phyloP scores from a whole-genome alignment of 441 rosid species.

The Croton setiger region DNA sequence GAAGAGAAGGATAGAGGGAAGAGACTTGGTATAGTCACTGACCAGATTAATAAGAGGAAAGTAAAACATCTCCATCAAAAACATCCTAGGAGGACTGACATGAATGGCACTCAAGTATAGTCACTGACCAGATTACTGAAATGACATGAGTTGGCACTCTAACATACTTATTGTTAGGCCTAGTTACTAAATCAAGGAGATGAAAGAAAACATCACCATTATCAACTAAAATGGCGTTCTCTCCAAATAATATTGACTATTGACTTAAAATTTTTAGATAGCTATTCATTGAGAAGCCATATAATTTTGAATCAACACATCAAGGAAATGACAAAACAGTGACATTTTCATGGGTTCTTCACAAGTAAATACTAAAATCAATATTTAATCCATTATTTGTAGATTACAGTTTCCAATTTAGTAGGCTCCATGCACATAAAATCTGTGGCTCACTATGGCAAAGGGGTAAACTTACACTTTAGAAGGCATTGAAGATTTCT shows the following conservation, averaged over 20 bases:
- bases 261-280: neutral
- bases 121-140: neutral
- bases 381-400: neutral
- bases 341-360: neutral
- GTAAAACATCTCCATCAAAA: no score
- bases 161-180: neutral
- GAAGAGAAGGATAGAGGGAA: neutral
- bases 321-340: neutral
- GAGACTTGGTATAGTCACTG: neutral
- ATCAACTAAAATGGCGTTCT: neutral
- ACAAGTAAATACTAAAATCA: neutral
- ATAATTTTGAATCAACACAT: neutral
- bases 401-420: neutral
- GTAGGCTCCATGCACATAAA: neutral
- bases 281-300: neutral
- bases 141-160: neutral
- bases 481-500: constrained; percentile 49
- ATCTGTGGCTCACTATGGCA: neutral
- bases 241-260: neutral
- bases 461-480: constrained; percentile 68
- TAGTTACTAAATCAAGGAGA: neutral
- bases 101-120: no score
- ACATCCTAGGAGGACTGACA: no score
- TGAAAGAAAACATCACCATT: neutral
- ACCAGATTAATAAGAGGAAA: no score